These are phyloP conservation scores for Caloboletus firmus DNA, from an alignment of 1,284 basidiomycete genomes.

Conservation along the genomic window DNA sequence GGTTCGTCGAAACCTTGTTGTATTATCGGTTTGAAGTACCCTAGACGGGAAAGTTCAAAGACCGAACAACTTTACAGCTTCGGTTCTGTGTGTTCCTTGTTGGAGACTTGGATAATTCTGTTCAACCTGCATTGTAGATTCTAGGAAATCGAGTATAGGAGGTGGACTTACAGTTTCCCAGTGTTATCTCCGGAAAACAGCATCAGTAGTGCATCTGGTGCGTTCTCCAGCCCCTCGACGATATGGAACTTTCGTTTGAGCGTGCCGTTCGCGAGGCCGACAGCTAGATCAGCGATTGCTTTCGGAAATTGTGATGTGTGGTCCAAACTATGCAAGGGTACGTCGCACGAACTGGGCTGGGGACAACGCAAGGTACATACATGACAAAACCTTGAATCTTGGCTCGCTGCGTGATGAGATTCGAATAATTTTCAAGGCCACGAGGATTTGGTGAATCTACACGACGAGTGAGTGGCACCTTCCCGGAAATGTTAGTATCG, in stretches of 20 bases:
- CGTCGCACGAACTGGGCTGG: background rate
- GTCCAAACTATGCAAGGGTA: constrained; percentile 51
- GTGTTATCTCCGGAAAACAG: constrained; percentile 77
- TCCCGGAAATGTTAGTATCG: background rate
- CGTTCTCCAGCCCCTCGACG: constrained; percentile 70
- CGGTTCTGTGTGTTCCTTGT: constrained; percentile 28
- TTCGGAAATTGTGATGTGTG: constrained; percentile 56
- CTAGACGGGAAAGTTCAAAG: background rate
- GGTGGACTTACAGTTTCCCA: constrained; percentile 70
- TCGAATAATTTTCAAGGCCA: constrained; percentile 60
- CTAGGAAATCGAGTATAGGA: background rate
- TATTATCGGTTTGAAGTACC: background rate
- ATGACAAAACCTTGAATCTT: constrained; percentile 83
- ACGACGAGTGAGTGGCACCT: background rate
- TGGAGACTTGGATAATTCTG: constrained; percentile 50
- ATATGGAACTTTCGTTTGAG: constrained; percentile 82
- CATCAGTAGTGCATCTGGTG: constrained; percentile 65
- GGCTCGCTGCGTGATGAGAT: constrained; percentile 74
- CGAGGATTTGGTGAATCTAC: constrained; percentile 55
- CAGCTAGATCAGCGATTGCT: constrained; percentile 54
- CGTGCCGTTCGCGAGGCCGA: constrained; percentile 62
- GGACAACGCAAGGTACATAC: constrained; percentile 40
- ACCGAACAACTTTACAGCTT: constrained; percentile 28
- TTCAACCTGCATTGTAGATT: background rate
- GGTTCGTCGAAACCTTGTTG: background rate